Conservation (phyloP, 306 rosid genomes). For the Lupinus albus region DNA sequence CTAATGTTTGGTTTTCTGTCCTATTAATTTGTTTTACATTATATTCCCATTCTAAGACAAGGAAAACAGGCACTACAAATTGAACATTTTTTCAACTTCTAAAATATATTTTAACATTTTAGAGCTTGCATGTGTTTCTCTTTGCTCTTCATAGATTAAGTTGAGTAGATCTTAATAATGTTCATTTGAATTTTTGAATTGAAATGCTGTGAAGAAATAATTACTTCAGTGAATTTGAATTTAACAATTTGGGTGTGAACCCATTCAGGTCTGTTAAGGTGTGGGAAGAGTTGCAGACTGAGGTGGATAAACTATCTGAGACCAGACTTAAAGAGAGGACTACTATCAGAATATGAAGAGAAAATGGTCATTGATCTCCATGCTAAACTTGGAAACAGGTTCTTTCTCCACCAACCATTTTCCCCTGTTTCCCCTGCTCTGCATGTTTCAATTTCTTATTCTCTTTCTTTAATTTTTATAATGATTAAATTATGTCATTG, state of each 20-base stretch:
- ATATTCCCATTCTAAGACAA: conserved; percentile 1
- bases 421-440: conserved; percentile 26
- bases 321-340: conserved; percentile 95
- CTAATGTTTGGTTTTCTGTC: conserved; percentile 7
- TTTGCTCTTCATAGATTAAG: not conserved
- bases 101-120: not conserved
- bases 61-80: conserved; percentile 19
- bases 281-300: conserved; percentile 95
- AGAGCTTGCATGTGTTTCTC: not conserved
- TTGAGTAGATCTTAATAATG: not conserved
- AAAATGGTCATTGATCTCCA: conserved; percentile 92
- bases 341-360: conserved; percentile 79
- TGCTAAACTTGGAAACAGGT: conserved; percentile 96
- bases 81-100: not conserved
- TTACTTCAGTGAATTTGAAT: not conserved
- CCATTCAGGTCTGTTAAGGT: conserved; percentile 77
- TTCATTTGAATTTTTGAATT: not conserved
- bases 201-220: not conserved
- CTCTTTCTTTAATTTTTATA: not conserved
- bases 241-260: conserved; percentile 16
- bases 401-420: not conserved
- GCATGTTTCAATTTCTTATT: conserved; percentile 16
- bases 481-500: conserved; percentile 15
- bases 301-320: conserved; percentile 92
- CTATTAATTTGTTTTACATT: conserved; percentile 25